Evolutionary conservation across 805 yeast genomes (phyloP), one percentile per base, ranked within the genome.

Genomic region (Priceomyces fermenticarens): DNA sequence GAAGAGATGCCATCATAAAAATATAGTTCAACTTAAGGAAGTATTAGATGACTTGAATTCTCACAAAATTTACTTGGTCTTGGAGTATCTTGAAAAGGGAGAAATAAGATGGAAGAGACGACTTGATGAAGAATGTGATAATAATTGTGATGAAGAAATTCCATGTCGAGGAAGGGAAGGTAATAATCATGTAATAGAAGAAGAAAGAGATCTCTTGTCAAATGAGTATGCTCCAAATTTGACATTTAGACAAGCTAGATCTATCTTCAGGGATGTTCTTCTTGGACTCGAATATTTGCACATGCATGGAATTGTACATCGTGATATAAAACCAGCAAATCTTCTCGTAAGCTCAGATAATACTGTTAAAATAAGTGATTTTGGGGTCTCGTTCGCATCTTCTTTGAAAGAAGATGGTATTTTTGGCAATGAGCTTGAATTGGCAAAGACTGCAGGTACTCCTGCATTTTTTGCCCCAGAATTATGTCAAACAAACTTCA

Each of bases 391-490:
- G 1, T 85, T 87, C 62, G 88, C 91, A 1, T 60, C 70, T 3
- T 63, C 70, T 0, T 55, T 69, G 34, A 56, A 55, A 20, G 80
- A 78, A 37, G 79, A 77, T 23, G 67, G 66, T 11, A 58, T 60
- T 42, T 45, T 59, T 17, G 57, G 66, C 14, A 57, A 58, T 43
- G 97, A 89, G 46, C 67, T 81, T 41, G 97, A 91, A 52, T 70
- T 91, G 46, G 95, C 97, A 1, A 91, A 90, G 61, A 91, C 98
- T 0, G 98, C 95, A 0, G 99, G 98, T 4, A 91, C 98, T 0
- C 98, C 98, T 2, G 97, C 97, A 0, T 91, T 91, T 60, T 83
- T 89, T 54, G 96, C 98, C 0, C 97, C 97, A 0, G 99, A 93
- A 58, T 71, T 90, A 35, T 90, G 97, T 57, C 73, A 75, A 40